These are phyloP conservation scores for Acanthamoeba castellanii DNA, from an alignment of 208 protist genomes.

Conservation along the genomic window DNA sequence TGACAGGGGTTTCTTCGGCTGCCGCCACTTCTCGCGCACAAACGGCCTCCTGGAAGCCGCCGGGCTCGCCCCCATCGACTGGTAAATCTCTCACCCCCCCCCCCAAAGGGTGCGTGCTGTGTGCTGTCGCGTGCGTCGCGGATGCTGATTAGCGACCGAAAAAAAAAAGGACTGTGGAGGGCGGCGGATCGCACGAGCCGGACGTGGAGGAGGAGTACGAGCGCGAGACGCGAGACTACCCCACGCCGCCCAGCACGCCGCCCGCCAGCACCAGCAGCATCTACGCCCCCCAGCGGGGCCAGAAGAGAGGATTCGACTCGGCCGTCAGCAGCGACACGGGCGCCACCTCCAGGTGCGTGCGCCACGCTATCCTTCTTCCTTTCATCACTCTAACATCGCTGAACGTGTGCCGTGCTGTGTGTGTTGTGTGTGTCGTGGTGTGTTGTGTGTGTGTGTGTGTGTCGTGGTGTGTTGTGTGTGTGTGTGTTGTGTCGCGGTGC, in stretches of 20 bases:
- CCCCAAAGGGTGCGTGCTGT: not conserved
- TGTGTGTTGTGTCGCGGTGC: not conserved
- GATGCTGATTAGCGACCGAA: no score
- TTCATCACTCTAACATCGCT: no score
- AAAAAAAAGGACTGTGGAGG: no score
- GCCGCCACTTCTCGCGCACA: conserved; percentile 58
- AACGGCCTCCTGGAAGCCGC: not conserved
- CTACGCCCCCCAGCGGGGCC: no score
- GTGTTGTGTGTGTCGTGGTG: no score
- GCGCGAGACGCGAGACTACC: not conserved
- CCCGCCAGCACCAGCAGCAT: not conserved
- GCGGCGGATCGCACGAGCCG: no score
- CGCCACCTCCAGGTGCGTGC: not conserved
- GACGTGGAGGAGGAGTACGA: no score
- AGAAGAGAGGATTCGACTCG: not conserved
- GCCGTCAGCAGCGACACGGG: not conserved
- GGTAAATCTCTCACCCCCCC: not conserved
- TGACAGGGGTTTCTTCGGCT: conserved; percentile 45
- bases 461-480: no score
- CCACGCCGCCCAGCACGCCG: not conserved
- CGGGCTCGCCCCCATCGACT: not conserved
- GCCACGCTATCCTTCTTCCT: not conserved
- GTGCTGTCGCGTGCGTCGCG: not conserved
- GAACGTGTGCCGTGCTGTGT: no score
- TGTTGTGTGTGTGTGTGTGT: no score